These are phyloP conservation scores for Trichoderma gamsii DNA, from an alignment of 495 filamentous ascomycete genomes.

Conservation along the genomic window DNA sequence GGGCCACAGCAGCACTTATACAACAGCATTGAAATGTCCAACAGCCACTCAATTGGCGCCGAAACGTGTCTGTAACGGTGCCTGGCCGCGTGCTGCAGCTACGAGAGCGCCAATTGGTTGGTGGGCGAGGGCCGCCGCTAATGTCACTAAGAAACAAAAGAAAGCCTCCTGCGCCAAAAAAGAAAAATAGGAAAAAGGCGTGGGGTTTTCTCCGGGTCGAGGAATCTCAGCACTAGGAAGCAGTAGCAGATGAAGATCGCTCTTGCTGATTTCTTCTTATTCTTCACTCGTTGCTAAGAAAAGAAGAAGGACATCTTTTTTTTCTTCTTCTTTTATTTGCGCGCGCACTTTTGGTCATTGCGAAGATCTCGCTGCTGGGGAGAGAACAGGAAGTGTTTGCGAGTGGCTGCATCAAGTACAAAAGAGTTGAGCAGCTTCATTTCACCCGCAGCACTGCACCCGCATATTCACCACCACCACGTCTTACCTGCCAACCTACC, in stretches of 20 bases:
- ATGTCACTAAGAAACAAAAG: background rate
- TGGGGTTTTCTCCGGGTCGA: too few relatives aligned
- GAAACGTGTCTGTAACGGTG: conserved; percentile 1
- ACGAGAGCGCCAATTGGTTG: conserved; percentile 1
- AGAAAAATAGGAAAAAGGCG: too few relatives aligned
- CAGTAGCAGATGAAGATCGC: background rate
- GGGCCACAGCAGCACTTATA: too few relatives aligned
- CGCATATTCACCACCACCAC: background rate
- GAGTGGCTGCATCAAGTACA: background rate
- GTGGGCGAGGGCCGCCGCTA: background rate
- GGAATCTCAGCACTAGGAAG: background rate
- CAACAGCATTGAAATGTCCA: background rate
- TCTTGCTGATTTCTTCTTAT: background rate
- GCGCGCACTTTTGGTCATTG: too few relatives aligned
- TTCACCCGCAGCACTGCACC: background rate
- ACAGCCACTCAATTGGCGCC: conserved; percentile 10
- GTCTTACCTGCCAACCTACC: background rate
- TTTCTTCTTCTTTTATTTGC: too few relatives aligned
- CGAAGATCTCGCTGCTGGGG: too few relatives aligned
- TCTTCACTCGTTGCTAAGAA: background rate
- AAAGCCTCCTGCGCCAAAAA: background rate
- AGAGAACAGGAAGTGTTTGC: background rate
- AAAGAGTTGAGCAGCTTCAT: background rate
- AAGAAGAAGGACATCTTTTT: background rate
- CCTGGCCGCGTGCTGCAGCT: background rate